Evolutionary conservation across 345 rosid species (phyloP), one percentile per base, ranked within the genome.

Genomic region (Mercurialis annua): DNA sequence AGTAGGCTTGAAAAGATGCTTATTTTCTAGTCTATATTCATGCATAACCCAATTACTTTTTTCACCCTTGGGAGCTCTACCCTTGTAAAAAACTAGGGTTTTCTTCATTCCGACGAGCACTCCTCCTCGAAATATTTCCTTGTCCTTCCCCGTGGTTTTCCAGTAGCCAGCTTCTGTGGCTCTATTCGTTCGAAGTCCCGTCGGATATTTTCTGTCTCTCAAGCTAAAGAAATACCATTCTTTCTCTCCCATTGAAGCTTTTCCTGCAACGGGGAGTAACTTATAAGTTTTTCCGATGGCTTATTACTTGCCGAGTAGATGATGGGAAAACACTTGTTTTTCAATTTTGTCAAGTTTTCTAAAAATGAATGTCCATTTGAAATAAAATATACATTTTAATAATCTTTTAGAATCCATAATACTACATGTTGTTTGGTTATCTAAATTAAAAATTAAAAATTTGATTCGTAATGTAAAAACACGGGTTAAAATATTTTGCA

Each of bases 11-110:
- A 87, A 85, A 54, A 88, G 79, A 59, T 80, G 84, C 69, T 85
- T 90, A 73, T 82, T 84, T 69, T 90, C 86, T 33, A 85, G 86
- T 68, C 99, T 80, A 62, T 94, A 94, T 62, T 94, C 99, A 72
- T 94, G 99, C 99, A 91, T 94, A 73, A 94, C 97, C 99, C 99
- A 94, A 70, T 91, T 91, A 82, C 91, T 90, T 77, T 94, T 94
- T 76, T 85, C 96, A 52, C 97, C 99, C 59, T 68, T 75, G 1
- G 98, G 98, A 59, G 97, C 98, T 75, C 98, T 86, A 44, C 98
- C 97, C 72, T 71, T 83, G 81, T 92, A 92, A 76, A 92, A 90
- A 9, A 92, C 98, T 60, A 92, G 87, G 82, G 98, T 92, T 83
- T 92, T 92, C 85, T 92, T 92, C 98, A 92, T 92, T 60, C 97